These are phyloP conservation scores for Cryptococcus depauperatus DNA, from an alignment of 1,284 basidiomycete species.

Conservation along the genomic window DNA sequence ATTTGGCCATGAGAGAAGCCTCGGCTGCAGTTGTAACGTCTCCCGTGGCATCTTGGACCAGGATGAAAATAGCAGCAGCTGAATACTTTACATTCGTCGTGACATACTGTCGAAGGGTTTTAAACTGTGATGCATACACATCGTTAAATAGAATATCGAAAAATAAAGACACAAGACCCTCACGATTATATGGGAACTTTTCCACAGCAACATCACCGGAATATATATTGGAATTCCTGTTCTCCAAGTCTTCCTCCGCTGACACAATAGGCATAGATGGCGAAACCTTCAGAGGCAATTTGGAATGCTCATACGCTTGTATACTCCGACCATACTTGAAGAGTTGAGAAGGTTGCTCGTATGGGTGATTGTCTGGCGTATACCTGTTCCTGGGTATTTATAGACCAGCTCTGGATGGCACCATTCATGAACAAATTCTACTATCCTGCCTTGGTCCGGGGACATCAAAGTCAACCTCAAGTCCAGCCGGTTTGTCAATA, in stretches of 20 bases:
- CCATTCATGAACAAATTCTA: constrained; percentile 4
- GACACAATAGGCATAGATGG: constrained; percentile 51
- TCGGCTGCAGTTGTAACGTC: too few species aligned
- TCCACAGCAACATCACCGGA: constrained; percentile 25
- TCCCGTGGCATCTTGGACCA: too few species aligned
- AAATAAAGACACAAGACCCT: too few species aligned
- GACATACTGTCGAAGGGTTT: too few species aligned
- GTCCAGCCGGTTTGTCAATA: too few species aligned
- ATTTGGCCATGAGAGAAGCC: constrained; percentile 1
- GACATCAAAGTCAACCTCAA: constrained; percentile 57
- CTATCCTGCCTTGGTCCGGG: constrained; percentile 37
- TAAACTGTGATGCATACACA: too few species aligned
- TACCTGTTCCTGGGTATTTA: constrained; percentile 50
- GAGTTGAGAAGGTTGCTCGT: constrained; percentile 32
- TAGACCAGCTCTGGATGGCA: constrained; percentile 43
- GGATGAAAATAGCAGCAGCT: too few species aligned
- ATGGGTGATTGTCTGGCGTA: constrained; percentile 32
- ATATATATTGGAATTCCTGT: constrained; percentile 47
- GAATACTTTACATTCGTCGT: too few species aligned
- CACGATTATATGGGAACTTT: constrained; percentile 36
- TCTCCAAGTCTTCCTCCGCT: constrained; percentile 63
- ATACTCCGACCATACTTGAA: constrained; percentile 6
- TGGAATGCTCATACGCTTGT: background rate
- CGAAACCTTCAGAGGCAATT: constrained; percentile 17
- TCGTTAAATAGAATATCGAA: too few species aligned